Conservation (phyloP, 768 basidiomycete species). For the Pleurotus sapidus region DNA sequence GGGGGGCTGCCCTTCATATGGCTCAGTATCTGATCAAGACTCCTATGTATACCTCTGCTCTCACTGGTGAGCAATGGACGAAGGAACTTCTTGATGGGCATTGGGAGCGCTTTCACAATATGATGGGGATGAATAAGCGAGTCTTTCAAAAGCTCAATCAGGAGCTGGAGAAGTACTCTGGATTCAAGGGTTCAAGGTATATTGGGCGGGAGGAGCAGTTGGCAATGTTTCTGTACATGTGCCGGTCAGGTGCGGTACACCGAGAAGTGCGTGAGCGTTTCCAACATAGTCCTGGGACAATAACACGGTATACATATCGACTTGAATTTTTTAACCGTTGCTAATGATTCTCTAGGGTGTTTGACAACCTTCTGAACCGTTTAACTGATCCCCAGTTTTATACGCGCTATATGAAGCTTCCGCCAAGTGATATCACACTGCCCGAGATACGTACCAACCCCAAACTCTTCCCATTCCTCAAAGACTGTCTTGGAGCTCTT, state of each 20-base stretch:
- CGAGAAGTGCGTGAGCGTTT: constrained; percentile 26
- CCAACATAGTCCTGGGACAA: constrained; percentile 22
- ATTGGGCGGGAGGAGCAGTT: constrained; percentile 20
- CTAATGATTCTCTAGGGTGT: constrained; percentile 10
- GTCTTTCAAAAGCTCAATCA: too few species aligned
- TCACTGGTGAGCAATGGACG: constrained; percentile 17
- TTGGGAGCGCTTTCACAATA: constrained; percentile 11
- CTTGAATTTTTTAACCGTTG: constrained; percentile 7
- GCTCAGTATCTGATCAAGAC: background rate
- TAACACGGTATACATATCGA: constrained; percentile 12
- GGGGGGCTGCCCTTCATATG: background rate
- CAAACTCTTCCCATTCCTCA: constrained; percentile 28
- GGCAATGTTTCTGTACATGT: constrained; percentile 25
- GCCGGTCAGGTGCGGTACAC: constrained; percentile 21
- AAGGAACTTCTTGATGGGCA: constrained; percentile 18
- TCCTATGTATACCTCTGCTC: constrained; percentile 12
- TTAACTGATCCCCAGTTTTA: constrained; percentile 15
- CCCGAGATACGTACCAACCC: constrained; percentile 18
- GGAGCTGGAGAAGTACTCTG: constrained; percentile 1
- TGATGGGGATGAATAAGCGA: too few species aligned
- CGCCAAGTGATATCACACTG: constrained; percentile 14
- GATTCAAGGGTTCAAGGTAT: constrained; percentile 20
- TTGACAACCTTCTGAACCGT: constrained; percentile 9
- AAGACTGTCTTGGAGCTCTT: constrained; percentile 28
- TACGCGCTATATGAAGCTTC: constrained; percentile 15